phyloP scores from a whole-genome alignment of 2,329 filamentous ascomycete species.

The Penicillium sp. region DNA sequence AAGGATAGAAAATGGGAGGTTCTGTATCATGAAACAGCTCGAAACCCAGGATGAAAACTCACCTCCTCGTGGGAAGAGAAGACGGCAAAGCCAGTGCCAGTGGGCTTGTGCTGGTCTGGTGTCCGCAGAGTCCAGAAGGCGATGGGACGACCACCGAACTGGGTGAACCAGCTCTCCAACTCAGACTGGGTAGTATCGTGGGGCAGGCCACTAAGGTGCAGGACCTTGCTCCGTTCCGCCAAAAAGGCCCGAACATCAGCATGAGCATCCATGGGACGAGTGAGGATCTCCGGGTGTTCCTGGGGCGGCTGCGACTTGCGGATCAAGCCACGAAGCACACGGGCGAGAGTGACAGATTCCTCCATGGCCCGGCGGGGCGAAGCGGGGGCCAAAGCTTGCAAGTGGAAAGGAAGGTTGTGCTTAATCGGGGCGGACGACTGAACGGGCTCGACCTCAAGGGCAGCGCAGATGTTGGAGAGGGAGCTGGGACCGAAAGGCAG shows the following conservation, averaged over 20 bases:
- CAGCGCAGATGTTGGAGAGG: constrained; percentile 93
- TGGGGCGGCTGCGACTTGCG: constrained; percentile 90
- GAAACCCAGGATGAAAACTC: constrained; percentile 32
- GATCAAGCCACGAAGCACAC: constrained; percentile 84
- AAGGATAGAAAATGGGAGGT: constrained; percentile 4
- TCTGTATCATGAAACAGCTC: background rate
- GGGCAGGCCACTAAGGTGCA: constrained; percentile 93
- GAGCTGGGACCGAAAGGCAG: constrained; percentile 92
- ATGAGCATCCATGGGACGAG: constrained; percentile 88
- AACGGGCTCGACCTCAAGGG: constrained; percentile 93
- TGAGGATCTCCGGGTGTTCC: constrained; percentile 90
- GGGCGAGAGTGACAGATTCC: constrained; percentile 85
- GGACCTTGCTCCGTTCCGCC: constrained; percentile 90
- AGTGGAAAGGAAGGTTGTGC: constrained; percentile 93
- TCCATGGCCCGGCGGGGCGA: constrained; percentile 95
- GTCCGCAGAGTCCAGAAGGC: constrained; percentile 98
- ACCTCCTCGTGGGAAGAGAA: constrained; percentile 99
- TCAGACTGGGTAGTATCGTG: constrained; percentile 98
- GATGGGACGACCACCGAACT: constrained; percentile 94
- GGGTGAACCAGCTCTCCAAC: constrained; percentile 98
- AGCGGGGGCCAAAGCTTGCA: constrained; percentile 89
- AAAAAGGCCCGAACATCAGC: constrained; percentile 94
- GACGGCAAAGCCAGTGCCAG: constrained; percentile 92
- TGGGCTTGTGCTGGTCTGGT: constrained; percentile 98
- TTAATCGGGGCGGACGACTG: constrained; percentile 97